A percentile compares a stretch with the other conserved stretches of the same genome.
These are phyloP conservation scores for Mycena vitilis DNA, from an alignment of 768 basidiomycete species.

Conservation along the genomic window DNA sequence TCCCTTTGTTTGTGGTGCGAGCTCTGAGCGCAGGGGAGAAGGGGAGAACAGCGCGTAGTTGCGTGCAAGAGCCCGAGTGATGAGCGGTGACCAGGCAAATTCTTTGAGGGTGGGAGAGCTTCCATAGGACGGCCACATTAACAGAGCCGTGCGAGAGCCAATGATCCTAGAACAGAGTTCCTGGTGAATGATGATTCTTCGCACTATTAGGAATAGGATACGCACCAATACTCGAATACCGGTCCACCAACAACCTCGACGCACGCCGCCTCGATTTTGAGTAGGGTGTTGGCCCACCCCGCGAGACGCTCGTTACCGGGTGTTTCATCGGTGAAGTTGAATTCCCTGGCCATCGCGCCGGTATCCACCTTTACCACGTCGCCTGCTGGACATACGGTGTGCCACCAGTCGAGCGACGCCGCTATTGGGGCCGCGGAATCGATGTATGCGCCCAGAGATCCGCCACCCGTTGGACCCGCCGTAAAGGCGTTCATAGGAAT, in stretches of 20 bases:
- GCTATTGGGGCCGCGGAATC: not conserved
- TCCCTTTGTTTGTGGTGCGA: too few relatives aligned
- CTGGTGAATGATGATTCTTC: too few relatives aligned
- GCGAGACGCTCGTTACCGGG: slow-evolving; percentile 9
- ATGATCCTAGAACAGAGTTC: slow-evolving; percentile 6
- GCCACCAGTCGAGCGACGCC: slow-evolving; percentile 18
- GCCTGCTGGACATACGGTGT: slow-evolving; percentile 2
- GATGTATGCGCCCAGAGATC: not conserved
- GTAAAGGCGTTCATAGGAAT: slow-evolving; percentile 31
- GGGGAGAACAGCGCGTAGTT: slow-evolving; percentile 16
- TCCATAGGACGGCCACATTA: slow-evolving; percentile 25
- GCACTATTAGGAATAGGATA: not conserved
- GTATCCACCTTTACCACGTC: slow-evolving; percentile 6
- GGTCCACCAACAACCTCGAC: slow-evolving; percentile 10
- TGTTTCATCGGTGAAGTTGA: not conserved
- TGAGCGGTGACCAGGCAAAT: slow-evolving; percentile 30
- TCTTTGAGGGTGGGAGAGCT: slow-evolving; percentile 16
- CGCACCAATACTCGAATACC: slow-evolving; percentile 22
- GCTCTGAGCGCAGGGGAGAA: too few relatives aligned
- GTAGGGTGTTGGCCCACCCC: slow-evolving; percentile 19
- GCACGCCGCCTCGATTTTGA: slow-evolving; percentile 1
- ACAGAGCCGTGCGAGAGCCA: slow-evolving; percentile 2
- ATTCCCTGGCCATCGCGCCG: not conserved
- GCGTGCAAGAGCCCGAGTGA: slow-evolving; percentile 17
- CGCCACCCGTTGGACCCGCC: slow-evolving; percentile 27